phyloP scores from a whole-genome alignment of 495 filamentous ascomycete genomes.

The Apiosordaria backusii region DNA sequence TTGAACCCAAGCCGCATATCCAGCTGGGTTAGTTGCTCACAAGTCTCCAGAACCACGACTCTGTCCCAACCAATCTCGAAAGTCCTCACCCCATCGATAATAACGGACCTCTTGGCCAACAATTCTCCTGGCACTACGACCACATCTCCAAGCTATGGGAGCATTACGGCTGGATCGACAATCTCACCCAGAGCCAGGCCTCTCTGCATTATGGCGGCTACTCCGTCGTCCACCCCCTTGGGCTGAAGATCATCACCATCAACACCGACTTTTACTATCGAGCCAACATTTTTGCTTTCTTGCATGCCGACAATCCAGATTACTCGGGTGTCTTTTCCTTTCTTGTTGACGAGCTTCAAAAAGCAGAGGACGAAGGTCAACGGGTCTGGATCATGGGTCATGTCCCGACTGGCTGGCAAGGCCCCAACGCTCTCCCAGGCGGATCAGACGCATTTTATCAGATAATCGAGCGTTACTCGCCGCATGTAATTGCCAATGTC shows the following conservation, averaged over 20 bases:
- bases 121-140: slow-evolving; percentile 56
- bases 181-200: slow-evolving; percentile 40
- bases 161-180: slow-evolving; percentile 50
- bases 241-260: slow-evolving; percentile 49
- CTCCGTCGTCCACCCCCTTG: slow-evolving; percentile 46
- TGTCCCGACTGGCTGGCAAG: slow-evolving; percentile 52
- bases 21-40: neutral
- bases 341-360: slow-evolving; percentile 50
- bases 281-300: slow-evolving; percentile 44
- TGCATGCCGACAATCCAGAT: slow-evolving; percentile 49
- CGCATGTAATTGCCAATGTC: slow-evolving; percentile 52
- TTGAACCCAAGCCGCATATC: neutral
- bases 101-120: slow-evolving; percentile 47
- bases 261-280: slow-evolving; percentile 56
- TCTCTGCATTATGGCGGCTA: slow-evolving; percentile 51
- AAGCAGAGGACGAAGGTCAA: slow-evolving; percentile 49
- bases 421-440: slow-evolving; percentile 46
- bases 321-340: slow-evolving; percentile 50
- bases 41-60: slow-evolving; percentile 54
- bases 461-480: slow-evolving; percentile 55
- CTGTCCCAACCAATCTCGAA: slow-evolving; percentile 49
- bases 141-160: slow-evolving; percentile 52
- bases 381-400: slow-evolving; percentile 57
- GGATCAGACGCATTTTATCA: slow-evolving; percentile 55
- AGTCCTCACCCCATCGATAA: slow-evolving; percentile 47